Conservation (phyloP, 441 rosid genomes). For the Lepidium campestre region DNA sequence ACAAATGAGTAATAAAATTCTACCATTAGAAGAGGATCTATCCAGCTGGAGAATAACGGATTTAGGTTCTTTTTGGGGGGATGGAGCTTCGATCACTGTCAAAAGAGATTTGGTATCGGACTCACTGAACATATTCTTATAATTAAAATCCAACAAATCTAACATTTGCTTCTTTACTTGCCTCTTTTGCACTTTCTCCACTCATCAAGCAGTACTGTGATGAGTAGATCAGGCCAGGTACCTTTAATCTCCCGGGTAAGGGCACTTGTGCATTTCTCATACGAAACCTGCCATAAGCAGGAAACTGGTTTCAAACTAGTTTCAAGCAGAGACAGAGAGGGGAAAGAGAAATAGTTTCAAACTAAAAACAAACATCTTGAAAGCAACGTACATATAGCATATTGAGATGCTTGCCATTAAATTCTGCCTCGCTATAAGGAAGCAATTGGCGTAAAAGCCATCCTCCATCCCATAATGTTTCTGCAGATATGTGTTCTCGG, state of each 20-base stretch:
- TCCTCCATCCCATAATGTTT: conserved; percentile 94
- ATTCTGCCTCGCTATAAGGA: conserved; percentile 83
- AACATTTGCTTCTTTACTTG: conserved; percentile 13
- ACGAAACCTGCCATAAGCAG: conserved; percentile 53
- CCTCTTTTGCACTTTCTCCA: conserved; percentile 99
- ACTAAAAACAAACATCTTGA: background rate
- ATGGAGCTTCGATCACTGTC: conserved; percentile 84
- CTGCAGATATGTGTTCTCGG: conserved; percentile 88
- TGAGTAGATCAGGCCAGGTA: conserved; percentile 72
- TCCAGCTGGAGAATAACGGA: conserved; percentile 59
- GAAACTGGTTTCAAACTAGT: too few relatives aligned
- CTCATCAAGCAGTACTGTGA: conserved; percentile 67
- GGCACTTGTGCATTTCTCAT: conserved; percentile 47
- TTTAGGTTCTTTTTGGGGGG: conserved; percentile 79
- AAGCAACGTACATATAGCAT: conserved; percentile 59
- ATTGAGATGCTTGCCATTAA: conserved; percentile 69
- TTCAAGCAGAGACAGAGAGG: background rate
- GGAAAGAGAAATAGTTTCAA: background rate
- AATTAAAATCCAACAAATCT: background rate
- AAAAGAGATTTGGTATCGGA: conserved; percentile 18
- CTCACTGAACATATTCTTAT: background rate
- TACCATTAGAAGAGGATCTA: conserved; percentile 59
- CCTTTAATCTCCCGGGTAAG: conserved; percentile 67
- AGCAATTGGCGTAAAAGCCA: conserved; percentile 98
- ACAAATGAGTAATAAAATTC: background rate